Base-by-base conservation (phyloP, 2,329 filamentous ascomycete genomes). In the Botrytis medusae region DNA sequence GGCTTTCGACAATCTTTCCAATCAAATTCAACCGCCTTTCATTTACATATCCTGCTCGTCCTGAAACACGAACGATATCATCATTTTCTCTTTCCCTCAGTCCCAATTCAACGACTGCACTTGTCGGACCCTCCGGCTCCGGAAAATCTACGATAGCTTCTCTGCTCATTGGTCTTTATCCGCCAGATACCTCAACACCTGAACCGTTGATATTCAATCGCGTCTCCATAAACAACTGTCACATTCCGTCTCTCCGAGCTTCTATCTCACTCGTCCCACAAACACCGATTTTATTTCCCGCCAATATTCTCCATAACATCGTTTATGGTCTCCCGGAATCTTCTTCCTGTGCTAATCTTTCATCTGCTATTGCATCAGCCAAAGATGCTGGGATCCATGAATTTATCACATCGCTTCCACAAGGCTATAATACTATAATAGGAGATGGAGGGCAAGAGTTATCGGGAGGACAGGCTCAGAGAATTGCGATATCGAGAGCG, bases 131-230 rank as follows among this genome's bases (percentile, higher is more conserved):
- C 0, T 97, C 94, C 0, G 95, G 96, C 0, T 93, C 92, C n/a
- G 95, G 96, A 1, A 98, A 99, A 83, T 95, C 92, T 22, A 98
- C 95, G 0, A 86, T 98, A 51, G 87, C 92, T 0, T 88, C 92
- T 0, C 83, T 98, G 0, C 84, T 98, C 0, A 83, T 97, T 6
- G 89, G 91, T 1, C 85, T 98, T 0, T 94, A 96, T 77, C 87
- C 77, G 46, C 81, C 80, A 3, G 76, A 77, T 63, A 20, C 51
- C 6, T 14, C 48, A 59, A 2, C 34, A 34, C 12, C 51, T 48
- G 5, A 44, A 7, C 25, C 42, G 57, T 25, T 69, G 59, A 88
- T 85, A 2, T 90, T 94, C 77, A 87, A 85, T 1, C 86, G 86
- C 0, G 81, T 87, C 2, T 85, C 92, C 4, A 87, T 91, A 61